These are phyloP conservation scores for Candida peoriensis DNA, from an alignment of 805 yeast genomes.

Conservation along the genomic window DNA sequence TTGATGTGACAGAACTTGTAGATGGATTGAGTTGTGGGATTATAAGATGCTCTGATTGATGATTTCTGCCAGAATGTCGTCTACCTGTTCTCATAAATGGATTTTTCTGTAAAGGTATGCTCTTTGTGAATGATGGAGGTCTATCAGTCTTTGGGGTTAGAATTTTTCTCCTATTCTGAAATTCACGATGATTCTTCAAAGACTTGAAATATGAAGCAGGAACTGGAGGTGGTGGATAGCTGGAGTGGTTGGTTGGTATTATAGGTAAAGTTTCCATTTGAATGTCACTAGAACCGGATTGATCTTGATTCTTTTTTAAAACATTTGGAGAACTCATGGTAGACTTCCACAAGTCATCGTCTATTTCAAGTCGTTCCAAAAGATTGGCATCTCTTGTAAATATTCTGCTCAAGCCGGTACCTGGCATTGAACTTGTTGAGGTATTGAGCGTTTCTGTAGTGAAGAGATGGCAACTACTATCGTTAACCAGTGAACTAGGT, in stretches of 20 bases:
- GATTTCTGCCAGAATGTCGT: no score
- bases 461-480: neutral
- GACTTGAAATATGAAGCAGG: conserved; percentile 11
- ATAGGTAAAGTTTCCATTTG: conserved; percentile 6
- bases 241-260: neutral
- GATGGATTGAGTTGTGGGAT: neutral
- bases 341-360: neutral
- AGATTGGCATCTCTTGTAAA: neutral
- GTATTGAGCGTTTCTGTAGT: neutral
- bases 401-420: neutral
- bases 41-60: conserved; percentile 1
- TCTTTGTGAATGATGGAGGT: neutral
- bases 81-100: neutral
- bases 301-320: conserved; percentile 6
- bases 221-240: conserved; percentile 4
- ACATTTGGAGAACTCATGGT: conserved; percentile 1
- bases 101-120: neutral
- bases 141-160: conserved; percentile 7
- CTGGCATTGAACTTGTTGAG: neutral
- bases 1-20: conserved; percentile 3
- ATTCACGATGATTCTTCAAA: conserved; percentile 5
- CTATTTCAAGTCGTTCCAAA: neutral
- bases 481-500: no score
- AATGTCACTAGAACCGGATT: conserved; percentile 5
- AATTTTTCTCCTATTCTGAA: no score